A percentile compares a stretch with the other conserved stretches of the same genome.
Evolutionary conservation across 2,329 filamentous ascomycete species (phyloP).

Genomic region (Aspergillus fumigatiaffinis): DNA sequence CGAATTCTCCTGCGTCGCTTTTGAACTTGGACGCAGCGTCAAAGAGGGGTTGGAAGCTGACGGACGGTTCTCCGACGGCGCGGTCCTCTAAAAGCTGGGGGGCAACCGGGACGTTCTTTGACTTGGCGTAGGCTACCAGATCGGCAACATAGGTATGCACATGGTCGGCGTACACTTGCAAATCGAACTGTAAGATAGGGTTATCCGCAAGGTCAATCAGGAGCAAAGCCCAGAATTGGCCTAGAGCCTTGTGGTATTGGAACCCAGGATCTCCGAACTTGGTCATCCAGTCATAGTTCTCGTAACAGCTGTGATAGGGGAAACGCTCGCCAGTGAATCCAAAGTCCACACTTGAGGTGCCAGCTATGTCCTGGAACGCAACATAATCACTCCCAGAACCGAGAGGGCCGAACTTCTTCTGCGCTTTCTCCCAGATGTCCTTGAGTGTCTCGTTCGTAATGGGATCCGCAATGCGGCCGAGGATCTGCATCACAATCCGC

Average conservation of each 20-base stretch:
- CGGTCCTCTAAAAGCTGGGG: constrained; percentile 2
- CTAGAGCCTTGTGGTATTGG: constrained; percentile 72
- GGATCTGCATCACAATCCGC: constrained; percentile 65
- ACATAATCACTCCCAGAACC: constrained; percentile 79
- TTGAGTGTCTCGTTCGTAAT: constrained; percentile 66
- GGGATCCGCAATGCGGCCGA: constrained; percentile 73
- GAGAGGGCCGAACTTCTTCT: constrained; percentile 60
- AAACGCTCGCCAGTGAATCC: constrained; percentile 65
- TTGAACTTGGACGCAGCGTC: constrained; percentile 62
- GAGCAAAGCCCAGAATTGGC: constrained; percentile 75
- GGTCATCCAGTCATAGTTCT: constrained; percentile 83
- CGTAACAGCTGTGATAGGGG: constrained; percentile 81
- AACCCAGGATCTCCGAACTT: constrained; percentile 78
- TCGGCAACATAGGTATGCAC: constrained; percentile 64
- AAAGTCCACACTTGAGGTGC: constrained; percentile 82
- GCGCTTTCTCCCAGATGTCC: constrained; percentile 66
- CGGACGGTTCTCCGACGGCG: constrained; percentile 20
- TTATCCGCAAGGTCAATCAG: constrained; percentile 79
- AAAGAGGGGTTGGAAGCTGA: constrained; percentile 58
- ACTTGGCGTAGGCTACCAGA: constrained; percentile 62
- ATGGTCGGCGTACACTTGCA: constrained; percentile 66
- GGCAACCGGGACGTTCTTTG: constrained; percentile 44
- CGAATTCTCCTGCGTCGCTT: constrained; percentile 60
- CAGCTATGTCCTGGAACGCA: constrained; percentile 86
- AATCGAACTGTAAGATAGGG: constrained; percentile 76